phyloP scores from a whole-genome alignment of 164 flowering plant species.

The grape (Vitis vinifera) region ASM3070453v1 NC_081821.1:8954501-8955000 shows the following conservation, averaged over 20 bases:
- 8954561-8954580: constrained; percentile 51
- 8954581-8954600: constrained; percentile 64
- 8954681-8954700: too few species aligned
- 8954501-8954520: constrained; percentile 22
- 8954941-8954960: constrained; percentile 7
- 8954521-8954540: constrained; percentile 32
- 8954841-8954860: background rate
- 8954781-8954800: background rate
- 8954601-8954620: constrained; percentile 62
- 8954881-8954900: background rate
- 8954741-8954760: background rate
- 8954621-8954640: constrained; percentile 42
- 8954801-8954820: background rate
- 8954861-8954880: background rate
- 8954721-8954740: background rate
- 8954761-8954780: background rate
- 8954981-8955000: constrained; percentile 59
- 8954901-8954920: background rate
- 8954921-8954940: background rate
- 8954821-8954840: background rate
- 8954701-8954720: too few species aligned
- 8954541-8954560: constrained; percentile 37
- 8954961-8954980: constrained; percentile 21
- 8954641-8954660: background rate
- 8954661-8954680: background rate